These are phyloP conservation scores for Aspergillus puulaauensis DNA, from an alignment of 2,329 filamentous ascomycete species.

Conservation along the genomic window DNA sequence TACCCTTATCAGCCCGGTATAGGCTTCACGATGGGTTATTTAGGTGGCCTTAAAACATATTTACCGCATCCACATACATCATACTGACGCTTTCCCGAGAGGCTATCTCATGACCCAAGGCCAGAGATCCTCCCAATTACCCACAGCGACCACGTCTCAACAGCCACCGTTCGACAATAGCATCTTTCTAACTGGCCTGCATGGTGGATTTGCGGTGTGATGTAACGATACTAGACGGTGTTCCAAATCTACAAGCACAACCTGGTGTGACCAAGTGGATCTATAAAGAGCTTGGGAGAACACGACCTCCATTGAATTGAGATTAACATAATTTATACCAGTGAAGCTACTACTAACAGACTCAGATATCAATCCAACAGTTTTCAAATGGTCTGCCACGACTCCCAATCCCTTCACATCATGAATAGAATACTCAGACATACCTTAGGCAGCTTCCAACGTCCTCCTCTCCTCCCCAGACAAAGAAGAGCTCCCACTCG, in stretches of 20 bases:
- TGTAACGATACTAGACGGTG: slow-evolving; percentile 6
- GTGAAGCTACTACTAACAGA: neutral
- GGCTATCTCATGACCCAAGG: neutral
- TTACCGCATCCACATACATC: slow-evolving; percentile 8
- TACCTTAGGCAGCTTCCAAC: neutral
- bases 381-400: neutral
- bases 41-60: neutral
- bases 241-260: neutral
- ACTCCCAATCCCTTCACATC: neutral
- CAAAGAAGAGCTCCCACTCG: neutral
- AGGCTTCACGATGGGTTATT: neutral
- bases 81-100: slow-evolving; percentile 8
- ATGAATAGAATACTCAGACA: neutral
- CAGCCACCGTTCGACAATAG: neutral
- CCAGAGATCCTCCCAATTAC: neutral
- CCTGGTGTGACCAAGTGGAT: slow-evolving; percentile 1
- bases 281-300: slow-evolving; percentile 6
- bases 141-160: neutral
- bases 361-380: neutral
- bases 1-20: neutral
- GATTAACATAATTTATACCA: neutral
- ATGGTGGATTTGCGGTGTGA: slow-evolving; percentile 13
- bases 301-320: neutral
- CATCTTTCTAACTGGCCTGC: slow-evolving; percentile 2
- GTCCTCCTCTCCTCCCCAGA: neutral